These are phyloP conservation scores for Mortierella sp. DNA, from an alignment of 371 early-diverging fungal genomes.

Conservation along the genomic window DNA sequence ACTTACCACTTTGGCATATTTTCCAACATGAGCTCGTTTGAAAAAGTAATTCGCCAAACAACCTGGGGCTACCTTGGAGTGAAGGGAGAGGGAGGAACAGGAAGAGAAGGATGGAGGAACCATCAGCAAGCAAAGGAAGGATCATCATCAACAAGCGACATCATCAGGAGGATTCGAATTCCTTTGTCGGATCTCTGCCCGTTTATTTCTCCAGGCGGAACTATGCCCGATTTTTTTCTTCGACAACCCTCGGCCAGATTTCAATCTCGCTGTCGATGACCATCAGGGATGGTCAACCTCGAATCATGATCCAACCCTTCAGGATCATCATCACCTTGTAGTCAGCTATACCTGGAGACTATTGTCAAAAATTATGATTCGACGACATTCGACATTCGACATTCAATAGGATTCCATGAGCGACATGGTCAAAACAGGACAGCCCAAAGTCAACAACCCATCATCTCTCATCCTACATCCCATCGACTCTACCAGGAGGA, in stretches of 20 bases:
- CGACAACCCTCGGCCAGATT: too few species aligned
- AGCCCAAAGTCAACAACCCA: neutral
- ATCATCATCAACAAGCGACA: slow-evolving; percentile 11
- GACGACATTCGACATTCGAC: slow-evolving; percentile 23
- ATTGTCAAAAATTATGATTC: slow-evolving; percentile 3
- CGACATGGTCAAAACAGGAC: neutral
- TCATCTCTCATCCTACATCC: neutral
- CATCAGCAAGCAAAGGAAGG: neutral
- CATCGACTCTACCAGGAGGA: slow-evolving; percentile 3
- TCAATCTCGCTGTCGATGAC: neutral
- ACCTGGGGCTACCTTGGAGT: neutral
- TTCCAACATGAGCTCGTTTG: slow-evolving; percentile 57
- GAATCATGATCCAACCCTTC: neutral
- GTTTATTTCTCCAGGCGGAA: neutral
- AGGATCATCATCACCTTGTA: neutral
- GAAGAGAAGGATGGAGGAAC: neutral
- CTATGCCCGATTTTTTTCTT: slow-evolving; percentile 6
- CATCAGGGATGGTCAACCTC: neutral
- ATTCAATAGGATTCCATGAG: neutral
- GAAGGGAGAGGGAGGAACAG: neutral
- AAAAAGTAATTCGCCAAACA: slow-evolving; percentile 41
- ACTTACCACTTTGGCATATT: slow-evolving; percentile 55
- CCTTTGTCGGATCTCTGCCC: slow-evolving; percentile 17
- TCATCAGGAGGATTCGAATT: neutral
- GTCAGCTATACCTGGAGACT: slow-evolving; percentile 1